Evolutionary conservation across 169 alveolate species (phyloP).

Genomic region (Plasmodium coatneyi): DNA sequence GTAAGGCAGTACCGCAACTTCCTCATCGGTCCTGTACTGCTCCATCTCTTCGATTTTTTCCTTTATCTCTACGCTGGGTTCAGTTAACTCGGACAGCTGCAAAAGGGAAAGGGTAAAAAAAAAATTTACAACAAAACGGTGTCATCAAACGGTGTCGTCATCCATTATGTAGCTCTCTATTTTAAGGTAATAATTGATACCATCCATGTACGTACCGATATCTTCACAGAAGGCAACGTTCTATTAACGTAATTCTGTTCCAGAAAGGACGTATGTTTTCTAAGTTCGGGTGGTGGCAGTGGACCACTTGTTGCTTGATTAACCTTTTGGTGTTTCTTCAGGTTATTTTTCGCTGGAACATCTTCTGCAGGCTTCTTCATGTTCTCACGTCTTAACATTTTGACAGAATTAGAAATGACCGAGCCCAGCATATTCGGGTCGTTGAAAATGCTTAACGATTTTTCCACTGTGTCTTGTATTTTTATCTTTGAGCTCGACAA

Average conservation of each 20-base stretch:
- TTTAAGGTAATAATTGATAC: background rate
- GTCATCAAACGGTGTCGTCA: no score
- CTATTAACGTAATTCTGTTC: constrained; percentile 43
- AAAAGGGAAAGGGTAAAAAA: background rate
- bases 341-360: background rate
- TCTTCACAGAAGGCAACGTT: constrained; percentile 58
- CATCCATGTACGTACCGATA: constrained; percentile 14
- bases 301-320: constrained; percentile 44
- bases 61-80: constrained; percentile 53
- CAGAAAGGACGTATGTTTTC: constrained; percentile 54
- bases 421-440: constrained; percentile 48
- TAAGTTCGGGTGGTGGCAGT: constrained; percentile 71
- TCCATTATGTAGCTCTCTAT: background rate
- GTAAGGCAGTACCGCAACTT: constrained; percentile 40
- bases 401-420: constrained; percentile 59
- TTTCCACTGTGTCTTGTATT: constrained; percentile 59
- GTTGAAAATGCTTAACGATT: constrained; percentile 54
- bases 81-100: constrained; percentile 61
- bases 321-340: constrained; percentile 6
- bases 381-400: constrained; percentile 27
- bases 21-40: constrained; percentile 71
- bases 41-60: constrained; percentile 71
- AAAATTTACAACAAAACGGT: background rate
- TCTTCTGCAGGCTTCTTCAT: constrained; percentile 6
- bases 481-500: constrained; percentile 32